Evolutionary conservation across 2,329 filamentous ascomycete species (phyloP).

Genomic region (Penicillium frequentans): DNA sequence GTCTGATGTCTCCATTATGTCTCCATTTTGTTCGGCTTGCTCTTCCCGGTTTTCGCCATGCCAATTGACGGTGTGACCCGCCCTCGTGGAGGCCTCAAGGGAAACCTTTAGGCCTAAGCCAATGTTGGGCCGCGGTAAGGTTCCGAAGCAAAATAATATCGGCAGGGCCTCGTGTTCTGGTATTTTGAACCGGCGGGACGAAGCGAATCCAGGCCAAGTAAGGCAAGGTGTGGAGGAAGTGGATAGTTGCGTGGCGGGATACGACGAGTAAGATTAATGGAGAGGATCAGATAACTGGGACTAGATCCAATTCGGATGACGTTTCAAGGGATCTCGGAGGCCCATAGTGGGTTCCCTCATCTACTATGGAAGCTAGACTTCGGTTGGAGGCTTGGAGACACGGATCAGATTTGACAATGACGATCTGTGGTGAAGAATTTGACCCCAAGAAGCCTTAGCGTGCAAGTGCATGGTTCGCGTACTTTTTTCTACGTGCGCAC

Average conservation of each 20-base stretch:
- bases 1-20: neutral
- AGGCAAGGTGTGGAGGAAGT: constrained; percentile 20
- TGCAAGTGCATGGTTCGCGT: neutral
- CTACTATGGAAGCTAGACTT: neutral
- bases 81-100: neutral
- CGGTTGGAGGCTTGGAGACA: neutral
- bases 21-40: neutral
- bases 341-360: constrained; percentile 10
- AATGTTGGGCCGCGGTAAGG: neutral
- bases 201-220: constrained; percentile 7
- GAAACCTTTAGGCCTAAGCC: neutral
- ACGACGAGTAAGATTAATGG: constrained; percentile 20
- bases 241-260: constrained; percentile 15
- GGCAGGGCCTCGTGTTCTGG: neutral
- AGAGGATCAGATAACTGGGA: constrained; percentile 26
- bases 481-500: neutral
- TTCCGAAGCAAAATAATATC: neutral
- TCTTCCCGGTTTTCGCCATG: neutral
- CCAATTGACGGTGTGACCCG: neutral
- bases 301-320: constrained; percentile 21
- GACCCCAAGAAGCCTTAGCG: neutral
- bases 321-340: constrained; percentile 12
- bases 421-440: constrained; percentile 2
- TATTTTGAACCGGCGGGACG: constrained; percentile 4
- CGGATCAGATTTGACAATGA: constrained; percentile 2